A percentile compares a stretch with the other conserved stretches of the same genome.
Conservation (phyloP, 305 asterid genomes). For the Fraxinus velutina region DNA sequence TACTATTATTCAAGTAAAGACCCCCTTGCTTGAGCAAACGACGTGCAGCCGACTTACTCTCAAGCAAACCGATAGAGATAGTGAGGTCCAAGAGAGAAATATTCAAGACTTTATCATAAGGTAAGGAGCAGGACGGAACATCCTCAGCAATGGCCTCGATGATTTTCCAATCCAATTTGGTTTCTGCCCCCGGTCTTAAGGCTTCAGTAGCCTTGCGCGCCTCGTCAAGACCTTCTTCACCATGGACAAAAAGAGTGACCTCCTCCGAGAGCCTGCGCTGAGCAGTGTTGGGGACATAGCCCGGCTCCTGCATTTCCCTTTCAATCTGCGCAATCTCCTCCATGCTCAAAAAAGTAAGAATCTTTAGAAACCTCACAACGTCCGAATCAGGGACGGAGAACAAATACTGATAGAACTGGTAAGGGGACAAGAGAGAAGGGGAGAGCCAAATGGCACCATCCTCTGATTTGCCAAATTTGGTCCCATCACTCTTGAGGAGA, state of each 20-base stretch:
- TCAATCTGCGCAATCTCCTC: slow-evolving; percentile 59
- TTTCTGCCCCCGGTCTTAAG: slow-evolving; percentile 70
- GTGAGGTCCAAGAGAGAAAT: slow-evolving; percentile 61
- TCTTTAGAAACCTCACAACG: slow-evolving; percentile 65
- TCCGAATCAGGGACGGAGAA: slow-evolving; percentile 68
- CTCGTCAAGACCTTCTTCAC: slow-evolving; percentile 67
- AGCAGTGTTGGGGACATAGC: slow-evolving; percentile 65
- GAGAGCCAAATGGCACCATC: slow-evolving; percentile 88
- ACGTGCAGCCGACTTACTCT: slow-evolving; percentile 77
- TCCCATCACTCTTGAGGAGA: slow-evolving; percentile 81
- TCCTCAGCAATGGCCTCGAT: slow-evolving; percentile 75
- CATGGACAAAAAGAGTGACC: slow-evolving; percentile 86
- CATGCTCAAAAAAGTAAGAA: slow-evolving; percentile 63
- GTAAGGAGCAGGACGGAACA: slow-evolving; percentile 63
- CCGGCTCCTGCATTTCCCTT: slow-evolving; percentile 48
- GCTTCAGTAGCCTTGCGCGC: slow-evolving; percentile 83
- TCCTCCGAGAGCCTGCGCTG: slow-evolving; percentile 91
- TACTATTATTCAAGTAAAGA: slow-evolving; percentile 66
- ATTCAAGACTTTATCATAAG: slow-evolving; percentile 47
- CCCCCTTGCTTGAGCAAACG: slow-evolving; percentile 93
- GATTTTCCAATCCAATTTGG: slow-evolving; percentile 62
- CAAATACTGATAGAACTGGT: slow-evolving; percentile 72
- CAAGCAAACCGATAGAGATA: slow-evolving; percentile 65
- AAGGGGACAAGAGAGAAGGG: slow-evolving; percentile 63
- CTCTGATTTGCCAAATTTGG: slow-evolving; percentile 92